A percentile compares a stretch with the other conserved stretches of the same genome.
Conservation (phyloP, 2,329 filamentous ascomycete species). For the Cladosporium sp. region DNA sequence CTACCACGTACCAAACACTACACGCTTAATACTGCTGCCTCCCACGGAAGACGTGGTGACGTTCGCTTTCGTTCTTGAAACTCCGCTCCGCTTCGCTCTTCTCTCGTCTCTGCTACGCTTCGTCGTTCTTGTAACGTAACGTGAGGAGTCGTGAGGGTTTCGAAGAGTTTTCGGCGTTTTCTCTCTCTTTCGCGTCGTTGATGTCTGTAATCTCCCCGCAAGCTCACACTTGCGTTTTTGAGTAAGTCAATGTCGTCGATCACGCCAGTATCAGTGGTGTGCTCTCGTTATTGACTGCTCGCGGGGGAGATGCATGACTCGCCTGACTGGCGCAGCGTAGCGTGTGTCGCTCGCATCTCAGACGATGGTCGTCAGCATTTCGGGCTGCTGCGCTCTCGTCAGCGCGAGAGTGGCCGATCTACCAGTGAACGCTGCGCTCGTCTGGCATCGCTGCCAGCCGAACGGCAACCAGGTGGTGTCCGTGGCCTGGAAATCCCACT, state of each 20-base stretch:
- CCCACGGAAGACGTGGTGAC: background rate
- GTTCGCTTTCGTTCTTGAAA: background rate
- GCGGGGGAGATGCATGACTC: background rate
- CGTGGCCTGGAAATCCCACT: background rate
- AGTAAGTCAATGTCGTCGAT: background rate
- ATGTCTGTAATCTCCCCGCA: background rate
- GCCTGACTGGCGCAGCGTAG: background rate
- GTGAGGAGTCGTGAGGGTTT: background rate
- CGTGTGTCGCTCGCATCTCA: background rate
- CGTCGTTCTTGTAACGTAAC: background rate
- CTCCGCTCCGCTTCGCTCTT: background rate
- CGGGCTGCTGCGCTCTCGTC: slow-evolving; percentile 8
- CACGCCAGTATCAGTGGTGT: background rate
- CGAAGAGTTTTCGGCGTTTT: background rate
- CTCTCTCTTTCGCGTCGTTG: background rate
- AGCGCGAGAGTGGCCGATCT: slow-evolving; percentile 11
- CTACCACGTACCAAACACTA: slow-evolving; percentile 5
- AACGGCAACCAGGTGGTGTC: slow-evolving; percentile 11
- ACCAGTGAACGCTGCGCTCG: slow-evolving; percentile 1
- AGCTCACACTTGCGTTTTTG: background rate
- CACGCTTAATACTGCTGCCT: background rate
- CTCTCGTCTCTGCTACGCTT: slow-evolving; percentile 1
- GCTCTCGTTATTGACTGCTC: background rate
- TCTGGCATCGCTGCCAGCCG: slow-evolving; percentile 18
- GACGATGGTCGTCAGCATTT: slow-evolving; percentile 1